Evolutionary conservation across 768 basidiomycete species (phyloP).

Genomic region (Lentinula guzmanii): DNA sequence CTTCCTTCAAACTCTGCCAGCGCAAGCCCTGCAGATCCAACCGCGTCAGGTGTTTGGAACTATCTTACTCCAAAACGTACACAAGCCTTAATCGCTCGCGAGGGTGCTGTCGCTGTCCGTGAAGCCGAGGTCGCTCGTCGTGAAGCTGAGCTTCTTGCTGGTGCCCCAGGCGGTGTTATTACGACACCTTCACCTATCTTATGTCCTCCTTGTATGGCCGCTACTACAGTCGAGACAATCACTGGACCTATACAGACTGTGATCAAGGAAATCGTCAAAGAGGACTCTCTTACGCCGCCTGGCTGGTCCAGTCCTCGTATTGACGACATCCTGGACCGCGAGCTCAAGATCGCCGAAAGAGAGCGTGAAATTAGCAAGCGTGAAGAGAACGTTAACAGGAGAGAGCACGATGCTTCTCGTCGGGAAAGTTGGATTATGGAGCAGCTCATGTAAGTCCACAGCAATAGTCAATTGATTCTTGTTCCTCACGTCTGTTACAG

Average conservation of each 20-base stretch:
- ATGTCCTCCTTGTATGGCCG: conserved; percentile 54
- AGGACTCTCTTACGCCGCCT: conserved; percentile 71
- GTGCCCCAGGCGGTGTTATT: conserved; percentile 77
- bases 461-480: neutral
- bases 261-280: conserved; percentile 84
- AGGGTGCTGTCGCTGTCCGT: conserved; percentile 72
- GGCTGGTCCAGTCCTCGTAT: conserved; percentile 76
- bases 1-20: conserved; percentile 51
- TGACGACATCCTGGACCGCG: conserved; percentile 79
- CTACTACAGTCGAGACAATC: conserved; percentile 52
- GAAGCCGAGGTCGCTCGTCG: conserved; percentile 88
- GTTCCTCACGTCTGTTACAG: conserved; percentile 23
- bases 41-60: conserved; percentile 55
- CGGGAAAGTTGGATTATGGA: conserved; percentile 93
- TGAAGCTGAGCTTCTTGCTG: conserved; percentile 79
- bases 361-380: conserved; percentile 84
- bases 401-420: conserved; percentile 82
- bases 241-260: conserved; percentile 63
- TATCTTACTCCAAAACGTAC: conserved; percentile 80
- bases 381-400: conserved; percentile 78
- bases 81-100: conserved; percentile 73
- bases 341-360: conserved; percentile 78
- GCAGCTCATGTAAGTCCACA: conserved; percentile 67
- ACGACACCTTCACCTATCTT: conserved; percentile 42
- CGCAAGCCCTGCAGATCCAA: conserved; percentile 28